Conservation (phyloP, 2,329 filamentous ascomycete species). For the Xylaria sp. region DNA sequence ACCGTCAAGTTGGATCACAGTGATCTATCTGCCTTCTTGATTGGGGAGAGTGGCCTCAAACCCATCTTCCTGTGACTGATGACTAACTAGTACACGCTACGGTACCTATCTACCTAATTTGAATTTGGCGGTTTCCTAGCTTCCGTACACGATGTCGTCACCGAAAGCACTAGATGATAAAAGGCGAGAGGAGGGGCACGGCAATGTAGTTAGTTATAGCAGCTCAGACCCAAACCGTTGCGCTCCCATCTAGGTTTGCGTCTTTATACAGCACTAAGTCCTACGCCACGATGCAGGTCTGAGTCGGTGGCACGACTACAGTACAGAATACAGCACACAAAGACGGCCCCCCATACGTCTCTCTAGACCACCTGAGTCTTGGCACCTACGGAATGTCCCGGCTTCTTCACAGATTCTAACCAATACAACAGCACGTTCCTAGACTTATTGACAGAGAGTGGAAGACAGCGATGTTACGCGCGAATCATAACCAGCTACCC, state of each 20-base stretch:
- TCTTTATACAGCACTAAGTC: conserved; percentile 33
- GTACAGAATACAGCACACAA: conserved; percentile 2
- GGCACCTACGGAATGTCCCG: conserved; percentile 28
- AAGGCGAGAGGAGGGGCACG: conserved; percentile 5
- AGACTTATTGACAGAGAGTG: background rate
- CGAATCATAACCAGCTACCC: background rate
- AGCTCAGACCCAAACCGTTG: background rate
- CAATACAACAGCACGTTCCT: conserved; percentile 16
- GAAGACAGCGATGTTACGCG: background rate
- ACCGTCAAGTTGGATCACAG: conserved; percentile 5
- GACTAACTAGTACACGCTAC: conserved; percentile 4
- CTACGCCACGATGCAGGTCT: conserved; percentile 31
- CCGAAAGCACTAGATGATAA: conserved; percentile 12
- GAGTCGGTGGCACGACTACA: conserved; percentile 22
- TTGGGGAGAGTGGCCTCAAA: conserved; percentile 3
- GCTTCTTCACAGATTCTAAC: conserved; percentile 10
- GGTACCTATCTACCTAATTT: background rate
- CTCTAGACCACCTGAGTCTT: conserved; percentile 14
- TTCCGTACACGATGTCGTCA: conserved; percentile 27
- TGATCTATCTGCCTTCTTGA: conserved; percentile 17
- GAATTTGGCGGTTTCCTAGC: background rate
- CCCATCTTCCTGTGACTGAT: conserved; percentile 16
- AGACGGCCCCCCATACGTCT: background rate
- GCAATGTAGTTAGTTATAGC: conserved; percentile 3
- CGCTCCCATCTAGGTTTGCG: conserved; percentile 5